Conservation (phyloP, 768 basidiomycete species). For the Collybiopsis luxurians region DNA sequence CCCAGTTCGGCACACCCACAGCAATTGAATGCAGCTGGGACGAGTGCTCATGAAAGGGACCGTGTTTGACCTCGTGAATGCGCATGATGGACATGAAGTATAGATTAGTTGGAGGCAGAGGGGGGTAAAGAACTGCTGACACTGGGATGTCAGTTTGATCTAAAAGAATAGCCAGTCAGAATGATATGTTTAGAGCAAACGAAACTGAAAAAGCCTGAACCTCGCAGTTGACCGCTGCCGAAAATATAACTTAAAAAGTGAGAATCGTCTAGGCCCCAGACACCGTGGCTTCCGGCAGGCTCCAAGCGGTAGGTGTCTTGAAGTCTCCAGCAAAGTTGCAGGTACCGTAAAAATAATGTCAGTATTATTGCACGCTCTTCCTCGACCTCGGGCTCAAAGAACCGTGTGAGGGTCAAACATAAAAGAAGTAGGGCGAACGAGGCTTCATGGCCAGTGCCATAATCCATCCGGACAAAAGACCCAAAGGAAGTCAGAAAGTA, state of each 20-base stretch:
- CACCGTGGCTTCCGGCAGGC: slow-evolving; percentile 96
- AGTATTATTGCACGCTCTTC: slow-evolving; percentile 63
- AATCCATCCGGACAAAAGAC: slow-evolving; percentile 88
- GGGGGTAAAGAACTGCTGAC: slow-evolving; percentile 54
- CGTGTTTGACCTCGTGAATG: slow-evolving; percentile 76
- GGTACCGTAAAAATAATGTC: slow-evolving; percentile 73
- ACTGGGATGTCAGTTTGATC: slow-evolving; percentile 67
- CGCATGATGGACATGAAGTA: slow-evolving; percentile 80
- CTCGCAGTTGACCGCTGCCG: slow-evolving; percentile 86
- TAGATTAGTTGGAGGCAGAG: slow-evolving; percentile 65
- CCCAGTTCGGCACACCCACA: slow-evolving; percentile 84
- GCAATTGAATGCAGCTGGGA: slow-evolving; percentile 88
- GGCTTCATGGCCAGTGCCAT: slow-evolving; percentile 95
- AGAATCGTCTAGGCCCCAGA: slow-evolving; percentile 97
- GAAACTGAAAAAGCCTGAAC: slow-evolving; percentile 29
- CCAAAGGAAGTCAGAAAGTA: slow-evolving; percentile 86
- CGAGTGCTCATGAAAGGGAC: slow-evolving; percentile 91
- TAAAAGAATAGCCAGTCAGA: slow-evolving; percentile 23
- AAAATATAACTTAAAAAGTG: slow-evolving; percentile 87
- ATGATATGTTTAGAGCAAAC: slow-evolving; percentile 6
- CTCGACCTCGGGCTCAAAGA: slow-evolving; percentile 52
- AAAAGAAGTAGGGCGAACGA: slow-evolving; percentile 81
- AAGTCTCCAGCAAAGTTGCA: slow-evolving; percentile 78
- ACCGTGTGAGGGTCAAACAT: slow-evolving; percentile 65
- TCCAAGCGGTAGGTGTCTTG: slow-evolving; percentile 90